Evolutionary conservation across 768 basidiomycete genomes (phyloP).

Genomic region (Kwoniella sp.): DNA sequence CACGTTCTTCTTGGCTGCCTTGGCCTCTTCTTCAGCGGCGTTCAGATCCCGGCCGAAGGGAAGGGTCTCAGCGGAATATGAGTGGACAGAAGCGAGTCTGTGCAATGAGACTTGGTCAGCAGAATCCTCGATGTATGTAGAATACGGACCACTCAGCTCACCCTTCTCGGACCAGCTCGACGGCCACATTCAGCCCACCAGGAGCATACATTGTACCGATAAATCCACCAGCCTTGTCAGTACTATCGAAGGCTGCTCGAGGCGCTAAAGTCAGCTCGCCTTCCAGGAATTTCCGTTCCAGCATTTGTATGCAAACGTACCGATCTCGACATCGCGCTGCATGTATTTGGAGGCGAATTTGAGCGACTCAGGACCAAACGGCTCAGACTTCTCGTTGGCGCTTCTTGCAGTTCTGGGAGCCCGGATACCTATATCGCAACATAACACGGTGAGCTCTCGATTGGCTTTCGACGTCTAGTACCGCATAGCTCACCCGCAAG

Average conservation of each 20-base stretch:
- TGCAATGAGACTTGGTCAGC: background rate
- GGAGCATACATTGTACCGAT: conserved; percentile 78
- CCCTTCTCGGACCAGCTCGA: conserved; percentile 82
- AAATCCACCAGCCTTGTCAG: conserved; percentile 94
- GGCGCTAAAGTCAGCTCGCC: background rate
- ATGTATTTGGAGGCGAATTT: conserved; percentile 81
- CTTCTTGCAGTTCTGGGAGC: conserved; percentile 81
- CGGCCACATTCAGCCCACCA: conserved; percentile 83
- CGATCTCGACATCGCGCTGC: conserved; percentile 94
- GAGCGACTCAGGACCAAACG: conserved; percentile 78
- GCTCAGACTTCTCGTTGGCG: conserved; percentile 81
- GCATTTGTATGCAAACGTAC: conserved; percentile 25
- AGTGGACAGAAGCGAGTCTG: conserved; percentile 76
- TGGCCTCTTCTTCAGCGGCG: conserved; percentile 87
- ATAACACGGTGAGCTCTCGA: background rate
- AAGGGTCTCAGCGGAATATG: conserved; percentile 80
- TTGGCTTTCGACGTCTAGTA: background rate
- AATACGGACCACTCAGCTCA: conserved; percentile 19
- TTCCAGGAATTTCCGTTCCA: no score
- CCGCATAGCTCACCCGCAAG: conserved; percentile 66
- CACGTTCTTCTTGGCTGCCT: conserved; percentile 75
- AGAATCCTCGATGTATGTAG: no score
- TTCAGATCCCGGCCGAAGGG: conserved; percentile 77
- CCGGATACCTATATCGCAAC: conserved; percentile 69
- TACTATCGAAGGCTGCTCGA: conserved; percentile 68